phyloP scores from a whole-genome alignment of 345 rosid species.

The Cochlearia excelsa region DNA sequence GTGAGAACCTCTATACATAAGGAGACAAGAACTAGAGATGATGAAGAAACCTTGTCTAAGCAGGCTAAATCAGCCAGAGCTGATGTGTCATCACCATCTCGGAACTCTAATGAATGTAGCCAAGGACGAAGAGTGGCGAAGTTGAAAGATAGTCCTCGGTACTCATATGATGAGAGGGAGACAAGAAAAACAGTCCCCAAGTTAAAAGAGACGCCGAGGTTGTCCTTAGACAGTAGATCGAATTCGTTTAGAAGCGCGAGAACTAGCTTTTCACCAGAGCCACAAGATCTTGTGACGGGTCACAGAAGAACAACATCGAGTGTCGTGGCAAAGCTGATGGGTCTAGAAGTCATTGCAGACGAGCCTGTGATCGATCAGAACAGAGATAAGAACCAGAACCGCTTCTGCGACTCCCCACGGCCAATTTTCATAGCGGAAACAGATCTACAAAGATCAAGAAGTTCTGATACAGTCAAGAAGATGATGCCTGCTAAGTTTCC shows the following conservation, averaged over 20 bases:
- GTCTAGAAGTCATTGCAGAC: constrained; percentile 64
- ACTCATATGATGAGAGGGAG: constrained; percentile 85
- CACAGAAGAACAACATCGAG: constrained; percentile 53
- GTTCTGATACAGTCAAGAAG: constrained; percentile 44
- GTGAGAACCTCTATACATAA: constrained; percentile 62
- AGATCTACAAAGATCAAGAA: constrained; percentile 41
- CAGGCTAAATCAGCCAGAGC: constrained; percentile 46
- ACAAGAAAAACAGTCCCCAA: constrained; percentile 53
- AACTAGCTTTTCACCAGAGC: constrained; percentile 36
- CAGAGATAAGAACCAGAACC: constrained; percentile 38
- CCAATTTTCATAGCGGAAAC: constrained; percentile 41
- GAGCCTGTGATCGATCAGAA: constrained; percentile 31
- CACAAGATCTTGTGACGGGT: constrained; percentile 53
- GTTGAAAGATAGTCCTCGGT: constrained; percentile 63
- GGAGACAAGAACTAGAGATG: constrained; percentile 59
- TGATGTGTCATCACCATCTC: constrained; percentile 43
- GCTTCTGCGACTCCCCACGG: constrained; percentile 47
- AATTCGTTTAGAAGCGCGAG: constrained; percentile 44
- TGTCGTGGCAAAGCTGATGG: constrained; percentile 86
- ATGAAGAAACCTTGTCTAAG: constrained; percentile 62
- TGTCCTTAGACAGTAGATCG: constrained; percentile 81
- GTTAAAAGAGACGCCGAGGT: constrained; percentile 79
- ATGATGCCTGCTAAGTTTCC: constrained; percentile 50
- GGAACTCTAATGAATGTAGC: constrained; percentile 40
- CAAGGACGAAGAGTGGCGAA: constrained; percentile 37